Conservation (phyloP, 2,329 filamentous ascomycete species). For the Incumbomyces delicatus region DNA sequence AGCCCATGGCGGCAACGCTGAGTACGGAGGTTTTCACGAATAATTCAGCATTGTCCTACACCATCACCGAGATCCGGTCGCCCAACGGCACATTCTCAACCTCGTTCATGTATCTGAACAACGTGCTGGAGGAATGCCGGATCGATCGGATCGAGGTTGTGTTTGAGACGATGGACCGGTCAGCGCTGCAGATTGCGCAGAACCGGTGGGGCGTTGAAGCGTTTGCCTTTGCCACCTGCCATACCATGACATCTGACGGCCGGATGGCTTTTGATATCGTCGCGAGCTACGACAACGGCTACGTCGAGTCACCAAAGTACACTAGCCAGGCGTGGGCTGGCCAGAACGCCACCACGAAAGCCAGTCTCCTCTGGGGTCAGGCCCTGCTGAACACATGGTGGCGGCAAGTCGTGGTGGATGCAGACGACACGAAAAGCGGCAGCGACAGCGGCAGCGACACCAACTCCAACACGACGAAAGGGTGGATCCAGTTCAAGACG, state of each 20-base stretch:
- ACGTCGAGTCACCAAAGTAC: slow-evolving; percentile 1
- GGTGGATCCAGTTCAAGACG: no score
- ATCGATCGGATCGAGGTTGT: slow-evolving; percentile 7
- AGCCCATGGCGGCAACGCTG: no score
- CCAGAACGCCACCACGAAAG: slow-evolving; percentile 3
- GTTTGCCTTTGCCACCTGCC: slow-evolving; percentile 8
- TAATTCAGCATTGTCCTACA: no score
- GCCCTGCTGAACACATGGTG: slow-evolving; percentile 8
- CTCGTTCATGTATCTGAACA: slow-evolving; percentile 10
- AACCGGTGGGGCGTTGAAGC: background rate
- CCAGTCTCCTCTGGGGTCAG: slow-evolving; percentile 12
- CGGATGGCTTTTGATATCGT: slow-evolving; percentile 8
- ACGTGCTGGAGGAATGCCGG: slow-evolving; percentile 8
- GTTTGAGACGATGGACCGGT: slow-evolving; percentile 4
- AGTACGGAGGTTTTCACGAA: no score
- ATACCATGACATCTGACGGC: slow-evolving; percentile 2
- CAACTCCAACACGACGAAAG: no score
- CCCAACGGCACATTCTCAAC: background rate
- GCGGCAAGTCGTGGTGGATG: background rate
- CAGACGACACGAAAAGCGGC: no score
- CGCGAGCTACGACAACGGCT: slow-evolving; percentile 6
- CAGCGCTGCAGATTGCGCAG: slow-evolving; percentile 4
- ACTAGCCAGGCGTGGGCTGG: slow-evolving; percentile 1
- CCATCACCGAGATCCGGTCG: no score
- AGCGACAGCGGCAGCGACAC: no score